Conservation (phyloP, 78 protist species). For the Dictyostelium intermedium region DNA sequence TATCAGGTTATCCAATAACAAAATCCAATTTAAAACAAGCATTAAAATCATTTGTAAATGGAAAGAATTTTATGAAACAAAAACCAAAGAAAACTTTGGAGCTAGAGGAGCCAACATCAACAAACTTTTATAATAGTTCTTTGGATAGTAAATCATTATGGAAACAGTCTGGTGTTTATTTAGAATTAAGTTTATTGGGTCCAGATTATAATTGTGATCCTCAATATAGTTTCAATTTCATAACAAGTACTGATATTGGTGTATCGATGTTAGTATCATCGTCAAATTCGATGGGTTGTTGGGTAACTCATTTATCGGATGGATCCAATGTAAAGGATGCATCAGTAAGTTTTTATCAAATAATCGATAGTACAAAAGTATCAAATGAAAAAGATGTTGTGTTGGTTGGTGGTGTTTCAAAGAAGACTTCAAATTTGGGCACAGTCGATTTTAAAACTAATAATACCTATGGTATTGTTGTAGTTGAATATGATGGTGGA, state of each 20-base stretch:
- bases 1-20: slow-evolving; percentile 7
- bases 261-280: neutral
- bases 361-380: neutral
- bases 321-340: slow-evolving; percentile 34
- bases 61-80: neutral
- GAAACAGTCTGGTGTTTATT: slow-evolving; percentile 11
- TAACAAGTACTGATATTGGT: neutral
- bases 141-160: neutral
- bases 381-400: neutral
- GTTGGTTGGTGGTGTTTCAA: neutral
- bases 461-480: neutral
- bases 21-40: neutral
- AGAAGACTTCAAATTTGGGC: neutral
- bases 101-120: neutral
- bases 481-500: neutral
- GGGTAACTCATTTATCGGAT: slow-evolving; percentile 3
- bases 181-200: neutral
- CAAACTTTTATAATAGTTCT: neutral
- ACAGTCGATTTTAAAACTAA: neutral
- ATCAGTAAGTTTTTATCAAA: neutral
- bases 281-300: neutral
- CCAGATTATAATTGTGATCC: neutral
- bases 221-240: neutral
- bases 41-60: neutral
- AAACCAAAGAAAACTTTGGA: neutral